phyloP scores from a whole-genome alignment of 108 stramenopile genomes.

The Fistulifera pelliculosa region DNA sequence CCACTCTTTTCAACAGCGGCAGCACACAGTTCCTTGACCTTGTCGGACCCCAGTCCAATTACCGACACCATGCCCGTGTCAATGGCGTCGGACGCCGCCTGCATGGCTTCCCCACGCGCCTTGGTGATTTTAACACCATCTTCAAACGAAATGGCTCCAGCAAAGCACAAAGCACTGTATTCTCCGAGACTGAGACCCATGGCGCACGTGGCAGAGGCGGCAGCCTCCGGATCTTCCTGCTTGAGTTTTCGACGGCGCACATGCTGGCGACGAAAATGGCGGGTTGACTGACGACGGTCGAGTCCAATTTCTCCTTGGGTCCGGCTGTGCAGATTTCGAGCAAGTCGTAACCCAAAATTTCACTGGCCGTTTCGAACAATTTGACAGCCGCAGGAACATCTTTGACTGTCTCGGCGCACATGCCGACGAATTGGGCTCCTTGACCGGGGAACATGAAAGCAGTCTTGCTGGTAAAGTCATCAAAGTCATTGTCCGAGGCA shows the following conservation, averaged over 20 bases:
- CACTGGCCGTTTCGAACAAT: conserved; percentile 90
- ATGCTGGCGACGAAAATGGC: conserved; percentile 97
- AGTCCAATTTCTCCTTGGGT: conserved; percentile 92
- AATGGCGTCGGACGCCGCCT: conserved; percentile 90
- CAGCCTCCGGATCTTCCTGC: conserved; percentile 77
- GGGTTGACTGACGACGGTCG: conserved; percentile 93
- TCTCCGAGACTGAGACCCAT: conserved; percentile 94
- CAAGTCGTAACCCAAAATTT: conserved; percentile 94
- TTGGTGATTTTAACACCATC: conserved; percentile 98
- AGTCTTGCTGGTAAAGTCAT: conserved; percentile 71
- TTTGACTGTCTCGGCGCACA: conserved; percentile 74
- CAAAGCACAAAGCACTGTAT: conserved; percentile 96
- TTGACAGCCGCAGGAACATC: conserved; percentile 89
- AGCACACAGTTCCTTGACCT: conserved; percentile 78
- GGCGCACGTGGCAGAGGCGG: conserved; percentile 90
- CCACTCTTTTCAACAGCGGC: conserved; percentile 72
- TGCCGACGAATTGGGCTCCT: conserved; percentile 88
- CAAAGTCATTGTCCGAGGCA: conserved; percentile 76
- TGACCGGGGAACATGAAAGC: conserved; percentile 96
- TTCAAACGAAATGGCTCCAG: conserved; percentile 92
- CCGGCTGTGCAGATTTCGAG: conserved; percentile 85
- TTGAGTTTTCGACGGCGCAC: conserved; percentile 94
- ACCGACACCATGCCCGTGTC: conserved; percentile 95
- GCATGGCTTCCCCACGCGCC: conserved; percentile 95
- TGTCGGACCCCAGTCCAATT: conserved; percentile 86